Percentiles rank a stretch among this genome's conserved stretches.
Evolutionary conservation across 805 yeast species (phyloP).

Genomic region (Komagataella phaffii): DNA sequence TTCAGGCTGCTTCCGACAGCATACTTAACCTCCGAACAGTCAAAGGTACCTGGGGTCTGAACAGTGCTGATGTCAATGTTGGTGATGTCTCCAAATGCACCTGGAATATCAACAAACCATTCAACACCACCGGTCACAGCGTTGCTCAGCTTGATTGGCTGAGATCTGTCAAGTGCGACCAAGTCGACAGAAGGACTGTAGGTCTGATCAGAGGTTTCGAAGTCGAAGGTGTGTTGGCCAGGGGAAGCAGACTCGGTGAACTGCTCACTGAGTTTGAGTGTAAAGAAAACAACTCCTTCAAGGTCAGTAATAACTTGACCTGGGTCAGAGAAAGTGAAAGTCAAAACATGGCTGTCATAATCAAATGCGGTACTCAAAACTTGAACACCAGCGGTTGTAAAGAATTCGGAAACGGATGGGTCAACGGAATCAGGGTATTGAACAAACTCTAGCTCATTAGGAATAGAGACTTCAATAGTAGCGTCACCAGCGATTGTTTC

Average conservation of each 20-base stretch:
- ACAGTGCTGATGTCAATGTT: background rate
- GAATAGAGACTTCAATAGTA: background rate
- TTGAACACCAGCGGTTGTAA: background rate
- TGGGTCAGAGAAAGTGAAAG: background rate
- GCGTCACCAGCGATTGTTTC: background rate
- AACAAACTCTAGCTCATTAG: background rate
- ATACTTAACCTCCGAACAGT: background rate
- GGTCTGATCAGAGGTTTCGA: background rate
- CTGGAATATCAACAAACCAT: background rate
- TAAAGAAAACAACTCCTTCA: background rate
- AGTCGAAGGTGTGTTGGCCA: background rate
- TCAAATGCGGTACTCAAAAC: background rate
- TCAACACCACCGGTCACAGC: background rate
- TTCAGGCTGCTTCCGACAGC: background rate
- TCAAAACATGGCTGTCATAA: background rate
- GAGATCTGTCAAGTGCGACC: background rate
- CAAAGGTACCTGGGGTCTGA: background rate
- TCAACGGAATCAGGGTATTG: background rate
- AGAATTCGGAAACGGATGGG: background rate
- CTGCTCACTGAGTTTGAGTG: background rate
- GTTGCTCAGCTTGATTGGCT: background rate
- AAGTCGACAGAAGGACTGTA: background rate
- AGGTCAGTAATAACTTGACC: background rate
- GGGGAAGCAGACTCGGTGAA: background rate
- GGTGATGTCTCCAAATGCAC: background rate